These are phyloP conservation scores for Acacia confusa DNA, from an alignment of 306 rosid genomes.

Conservation along the genomic window DNA sequence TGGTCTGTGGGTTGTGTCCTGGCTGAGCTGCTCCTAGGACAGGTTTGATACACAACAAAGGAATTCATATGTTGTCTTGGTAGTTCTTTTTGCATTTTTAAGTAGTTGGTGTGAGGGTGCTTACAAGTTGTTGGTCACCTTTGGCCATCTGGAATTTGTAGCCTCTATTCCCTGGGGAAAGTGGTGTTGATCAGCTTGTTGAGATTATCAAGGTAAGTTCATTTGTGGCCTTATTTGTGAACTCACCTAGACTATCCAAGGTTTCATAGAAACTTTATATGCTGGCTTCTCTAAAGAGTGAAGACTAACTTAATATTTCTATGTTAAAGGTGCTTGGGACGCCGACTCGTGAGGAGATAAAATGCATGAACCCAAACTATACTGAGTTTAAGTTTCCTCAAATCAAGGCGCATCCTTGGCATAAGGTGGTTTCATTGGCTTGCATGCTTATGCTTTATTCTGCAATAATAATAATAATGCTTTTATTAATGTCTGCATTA, in stretches of 20 bases:
- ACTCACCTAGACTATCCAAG: not conserved
- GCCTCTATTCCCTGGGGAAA: conserved; percentile 76
- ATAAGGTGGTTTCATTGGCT: conserved; percentile 43
- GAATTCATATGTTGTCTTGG: not conserved
- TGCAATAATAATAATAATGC: not conserved
- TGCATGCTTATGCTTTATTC: not conserved
- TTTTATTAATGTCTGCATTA: not conserved
- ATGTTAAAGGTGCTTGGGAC: conserved; percentile 61
- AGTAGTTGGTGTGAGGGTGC: not conserved
- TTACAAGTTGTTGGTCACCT: not conserved
- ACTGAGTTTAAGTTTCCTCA: conserved; percentile 56
- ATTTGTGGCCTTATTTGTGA: not conserved
- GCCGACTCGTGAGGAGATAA: conserved; percentile 75
- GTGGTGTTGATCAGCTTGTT: conserved; percentile 80
- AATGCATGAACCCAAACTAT: conserved; percentile 75
- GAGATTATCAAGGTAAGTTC: conserved; percentile 66
- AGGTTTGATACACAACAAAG: conserved; percentile 41
- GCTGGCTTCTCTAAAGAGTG: not conserved
- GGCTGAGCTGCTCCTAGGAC: conserved; percentile 70
- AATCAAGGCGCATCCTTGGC: conserved; percentile 29
- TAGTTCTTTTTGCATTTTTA: not conserved
- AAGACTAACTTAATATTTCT: not conserved
- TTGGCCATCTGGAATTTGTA: conserved; percentile 35
- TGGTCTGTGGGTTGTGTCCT: conserved; percentile 80
- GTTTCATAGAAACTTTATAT: not conserved